Base-by-base conservation (phyloP, 176 grass and related monocot species). In the Aechmea fasciata region DNA sequence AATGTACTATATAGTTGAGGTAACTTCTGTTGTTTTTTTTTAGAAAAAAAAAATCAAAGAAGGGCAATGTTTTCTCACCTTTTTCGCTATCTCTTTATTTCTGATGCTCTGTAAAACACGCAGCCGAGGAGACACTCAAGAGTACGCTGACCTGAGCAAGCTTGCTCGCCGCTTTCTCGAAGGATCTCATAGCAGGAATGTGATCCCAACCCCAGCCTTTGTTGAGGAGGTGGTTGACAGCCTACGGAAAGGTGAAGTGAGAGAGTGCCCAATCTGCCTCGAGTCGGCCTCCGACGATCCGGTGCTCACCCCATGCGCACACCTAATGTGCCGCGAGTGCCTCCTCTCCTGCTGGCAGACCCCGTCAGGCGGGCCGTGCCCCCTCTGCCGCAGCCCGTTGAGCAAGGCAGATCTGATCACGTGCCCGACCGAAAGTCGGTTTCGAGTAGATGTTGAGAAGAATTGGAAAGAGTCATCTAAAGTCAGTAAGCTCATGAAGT, bases 391-490 rank as follows among this genome's bases (percentile, higher is more conserved):
- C 65, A 78, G 66, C 4, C 28, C 83, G 51, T 71, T 91, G 25
- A 80, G 48, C 10, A 84, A 78, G 50, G 74, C 85, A 59, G 88
- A 87, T 19, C 74, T 96, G 25, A 88, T 96, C 47, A 87, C 69
- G 47, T 81, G 90, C 57, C 92, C 92, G 26, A 64, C 65, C 22
- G 80, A 80, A 71, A 82, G 80, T 11, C 82, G 78, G 11, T 91
- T 88, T 9, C 50, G 86, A 57, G 75, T 91, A 0, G 88, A 96
- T 55, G 57, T 86, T 9, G 71, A 96, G 51, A 85, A 86, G 71
- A 83, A 96, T 53, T 91, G 92, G 92, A 96, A 88, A 78, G 92
- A 96, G 64, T 91, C 88, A 0, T 91, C 84, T 49, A 96, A 96
- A 77, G 88, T 96, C 29, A 57, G 2, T 3, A 87, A 84, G 68